Evolutionary conservation across 257 asterid species (phyloP), one percentile per base, ranked within the genome.

Genomic region (Primulina huaijiensis): DNA sequence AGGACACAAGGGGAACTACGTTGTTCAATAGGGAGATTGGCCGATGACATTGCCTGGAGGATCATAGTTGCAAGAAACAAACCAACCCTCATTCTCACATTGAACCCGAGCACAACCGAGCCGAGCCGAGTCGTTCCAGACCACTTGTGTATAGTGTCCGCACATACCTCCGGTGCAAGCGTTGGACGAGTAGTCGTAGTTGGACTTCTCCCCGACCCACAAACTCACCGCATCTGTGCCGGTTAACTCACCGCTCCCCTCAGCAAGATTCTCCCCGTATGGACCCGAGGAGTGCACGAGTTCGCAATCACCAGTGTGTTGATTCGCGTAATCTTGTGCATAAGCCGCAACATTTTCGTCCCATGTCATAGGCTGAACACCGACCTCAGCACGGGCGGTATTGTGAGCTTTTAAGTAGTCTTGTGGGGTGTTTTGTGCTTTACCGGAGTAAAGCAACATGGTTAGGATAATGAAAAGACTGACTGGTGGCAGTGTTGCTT

Each of bases 111-210:
- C 74, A 27, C 87, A 83, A 5, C 88, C 90, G 0, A 85, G 65
- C 0, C 67, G 53, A 1, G 72, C 76, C 2, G 87, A 83, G n/a
- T 75, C 61, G 4, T 5, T 12, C 55, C 55, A 86, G 27, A 86
- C 87, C 19, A 86, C 84, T 12, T 83, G 91, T 1, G 87, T 83
- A n/a, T 86, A 86, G 55, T 81, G 89, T 0, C 37, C 3, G 7
- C 84, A 80, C 61, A 43, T 55, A 0, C 84, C 87, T 0, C 80
- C 55, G 55, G 55, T 46, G 55, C 55, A 46, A 46, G 55, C 0
- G 55, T 46, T 46, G 19, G 19, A 46, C 55, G 55, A 0, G 55
- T 46, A 14, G 55, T 46, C 55, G 19, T 46, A 46, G 55, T 46
- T 46, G 55, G 55, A 1, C 55, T 46, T 46, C 55, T 46, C 55